Evolutionary conservation across 495 filamentous ascomycete species (phyloP), one percentile per base, ranked within the genome.

Genomic region (Penicillium crystallinum): DNA sequence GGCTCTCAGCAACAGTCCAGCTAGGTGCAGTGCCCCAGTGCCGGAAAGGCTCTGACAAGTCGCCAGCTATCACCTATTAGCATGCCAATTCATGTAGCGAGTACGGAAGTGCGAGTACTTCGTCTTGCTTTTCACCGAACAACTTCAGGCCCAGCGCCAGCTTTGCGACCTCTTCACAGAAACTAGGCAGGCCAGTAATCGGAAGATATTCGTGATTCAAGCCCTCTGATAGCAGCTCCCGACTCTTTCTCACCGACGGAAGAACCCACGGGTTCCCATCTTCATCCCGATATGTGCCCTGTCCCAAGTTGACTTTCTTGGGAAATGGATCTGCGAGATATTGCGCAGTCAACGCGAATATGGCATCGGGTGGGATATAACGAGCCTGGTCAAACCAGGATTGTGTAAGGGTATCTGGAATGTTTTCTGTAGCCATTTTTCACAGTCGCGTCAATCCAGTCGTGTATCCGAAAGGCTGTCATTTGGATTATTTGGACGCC

Each of bases 21-120:
- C 89, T 2, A 93, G 68, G 56, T 95, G 90, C 10, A 92, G 78
- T 21, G 90, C 86, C 38, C 90, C 90, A 17, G 90, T 95, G 50
- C 90, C 90, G 38, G 90, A 93, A 67, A 95, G 84, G 56, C 87
- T 88, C 67, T 89, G 87, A 10, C 64, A 69, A 1, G 61, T 64
- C 18, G 68, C 62, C 8, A 71, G 30, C 58, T 58, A 19, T 41
- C 22, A 19, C 15, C 6, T 6, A 27, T 43, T 37, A 58, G 48
- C 36, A 25, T 37, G n/a, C 22, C 18, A 5, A 2, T 42, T 2
- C 12, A 19, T 21, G 42, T 18, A 7, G 12, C 0, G n/a, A 42
- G 39, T 43, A 33, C 39, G 27, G 17, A 23, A 15, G 17, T 4
- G 43, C 4, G 35, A 23, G n/a, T 59, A 57, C 60, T 44, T 56